phyloP scores from a whole-genome alignment of 2,329 filamentous ascomycete species.

The Arthrinium phaeospermum region DNA sequence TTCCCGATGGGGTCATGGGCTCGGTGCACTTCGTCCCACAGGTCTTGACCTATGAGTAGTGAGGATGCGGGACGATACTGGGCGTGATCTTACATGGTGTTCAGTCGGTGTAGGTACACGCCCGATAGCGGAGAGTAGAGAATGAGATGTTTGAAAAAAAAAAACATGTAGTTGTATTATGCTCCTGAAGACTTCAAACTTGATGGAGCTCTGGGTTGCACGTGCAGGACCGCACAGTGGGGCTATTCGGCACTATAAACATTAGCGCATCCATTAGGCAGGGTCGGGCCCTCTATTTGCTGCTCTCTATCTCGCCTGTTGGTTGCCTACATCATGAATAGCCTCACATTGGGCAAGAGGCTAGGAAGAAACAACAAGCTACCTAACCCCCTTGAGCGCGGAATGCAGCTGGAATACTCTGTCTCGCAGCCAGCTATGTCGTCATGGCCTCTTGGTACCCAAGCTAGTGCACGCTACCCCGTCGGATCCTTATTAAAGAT shows the following conservation, averaged over 20 bases:
- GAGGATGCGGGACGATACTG: background rate
- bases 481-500: slow-evolving; percentile 9
- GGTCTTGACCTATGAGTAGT: background rate
- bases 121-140: background rate
- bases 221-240: background rate
- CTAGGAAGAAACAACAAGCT: background rate
- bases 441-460: background rate
- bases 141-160: background rate
- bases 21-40: background rate
- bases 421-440: background rate
- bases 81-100: background rate
- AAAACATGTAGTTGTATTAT: background rate
- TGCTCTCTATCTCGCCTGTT: background rate
- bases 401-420: background rate
- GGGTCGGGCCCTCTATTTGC: background rate
- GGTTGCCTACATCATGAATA: background rate
- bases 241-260: background rate
- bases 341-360: background rate
- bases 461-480: background rate
- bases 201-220: background rate
- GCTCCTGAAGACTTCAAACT: background rate
- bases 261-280: background rate
- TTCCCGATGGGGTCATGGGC: background rate
- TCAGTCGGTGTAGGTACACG: background rate
- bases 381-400: background rate